These are phyloP conservation scores for Arabidopsis thaliana DNA, from an alignment of 345 rosid genomes.

Conservation along the genomic window DNA sequence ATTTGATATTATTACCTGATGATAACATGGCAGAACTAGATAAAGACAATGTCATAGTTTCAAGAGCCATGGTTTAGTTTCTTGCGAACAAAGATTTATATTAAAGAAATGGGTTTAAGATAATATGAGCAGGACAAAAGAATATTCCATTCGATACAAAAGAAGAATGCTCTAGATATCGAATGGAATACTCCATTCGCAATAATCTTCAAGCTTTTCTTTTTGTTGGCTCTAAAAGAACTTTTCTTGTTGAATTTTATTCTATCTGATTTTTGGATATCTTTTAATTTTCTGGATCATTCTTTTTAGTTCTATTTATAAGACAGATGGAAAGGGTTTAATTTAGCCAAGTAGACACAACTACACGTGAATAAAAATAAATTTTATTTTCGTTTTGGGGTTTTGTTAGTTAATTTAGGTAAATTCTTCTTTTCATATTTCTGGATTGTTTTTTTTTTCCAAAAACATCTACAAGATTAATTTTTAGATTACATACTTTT, in stretches of 20 bases:
- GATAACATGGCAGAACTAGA: constrained; percentile 29
- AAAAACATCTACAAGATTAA: background rate
- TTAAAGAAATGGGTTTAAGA: background rate
- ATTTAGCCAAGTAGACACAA: constrained; percentile 35
- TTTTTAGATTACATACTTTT: background rate
- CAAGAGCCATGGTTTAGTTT: constrained; percentile 51
- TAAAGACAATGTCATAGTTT: constrained; percentile 47
- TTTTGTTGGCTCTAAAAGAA: background rate
- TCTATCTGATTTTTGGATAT: background rate
- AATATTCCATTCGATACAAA: constrained; percentile 38
- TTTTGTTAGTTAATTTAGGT: constrained; percentile 10
- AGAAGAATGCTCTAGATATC: constrained; percentile 42
- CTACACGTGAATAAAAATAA: constrained; percentile 6
- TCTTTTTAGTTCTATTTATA: constrained; percentile 21
- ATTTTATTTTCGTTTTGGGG: background rate
- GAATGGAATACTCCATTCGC: constrained; percentile 44
- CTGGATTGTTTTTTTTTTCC: background rate
- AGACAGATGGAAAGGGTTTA: constrained; percentile 20
- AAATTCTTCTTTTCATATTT: background rate
- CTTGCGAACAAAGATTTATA: constrained; percentile 13
- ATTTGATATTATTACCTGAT: constrained; percentile 38
- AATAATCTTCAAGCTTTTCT: background rate
- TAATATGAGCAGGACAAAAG: constrained; percentile 10
- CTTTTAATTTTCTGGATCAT: constrained; percentile 28
- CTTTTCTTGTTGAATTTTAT: background rate